Evolutionary conservation across 805 yeast species (phyloP).

Genomic region (Peterozyma toletana): DNA sequence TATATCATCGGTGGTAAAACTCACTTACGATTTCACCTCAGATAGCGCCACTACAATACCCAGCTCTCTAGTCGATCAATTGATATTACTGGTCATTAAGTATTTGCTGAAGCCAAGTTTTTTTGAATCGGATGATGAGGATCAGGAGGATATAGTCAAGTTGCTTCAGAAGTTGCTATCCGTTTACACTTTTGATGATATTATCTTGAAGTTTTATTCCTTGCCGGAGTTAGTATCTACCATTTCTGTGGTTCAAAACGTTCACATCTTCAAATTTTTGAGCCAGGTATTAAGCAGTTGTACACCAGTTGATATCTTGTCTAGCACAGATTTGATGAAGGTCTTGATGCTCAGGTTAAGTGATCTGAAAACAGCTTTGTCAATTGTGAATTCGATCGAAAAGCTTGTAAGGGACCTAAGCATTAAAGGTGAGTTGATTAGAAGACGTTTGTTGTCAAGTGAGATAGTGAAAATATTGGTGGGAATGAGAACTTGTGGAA

Average conservation of each 20-base stretch:
- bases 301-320: conserved; percentile 5
- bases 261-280: background rate
- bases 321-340: conserved; percentile 7
- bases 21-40: no score
- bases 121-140: background rate
- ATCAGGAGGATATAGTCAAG: conserved; percentile 2
- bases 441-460: conserved; percentile 7
- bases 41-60: no score
- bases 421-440: conserved; percentile 1
- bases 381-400: conserved; percentile 2
- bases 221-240: background rate
- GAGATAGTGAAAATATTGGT: conserved; percentile 1
- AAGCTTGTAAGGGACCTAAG: background rate
- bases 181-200: conserved; percentile 2
- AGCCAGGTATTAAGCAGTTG: background rate
- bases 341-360: conserved; percentile 1
- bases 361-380: background rate
- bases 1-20: no score
- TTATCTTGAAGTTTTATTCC: background rate
- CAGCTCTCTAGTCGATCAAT: background rate
- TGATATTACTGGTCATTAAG: background rate
- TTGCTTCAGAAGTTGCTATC: background rate
- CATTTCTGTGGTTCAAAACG: background rate
- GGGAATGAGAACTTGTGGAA: conserved; percentile 2
- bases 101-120: background rate